phyloP scores from a whole-genome alignment of 495 filamentous ascomycete species.

The Lineolata rhizophorae region DNA sequence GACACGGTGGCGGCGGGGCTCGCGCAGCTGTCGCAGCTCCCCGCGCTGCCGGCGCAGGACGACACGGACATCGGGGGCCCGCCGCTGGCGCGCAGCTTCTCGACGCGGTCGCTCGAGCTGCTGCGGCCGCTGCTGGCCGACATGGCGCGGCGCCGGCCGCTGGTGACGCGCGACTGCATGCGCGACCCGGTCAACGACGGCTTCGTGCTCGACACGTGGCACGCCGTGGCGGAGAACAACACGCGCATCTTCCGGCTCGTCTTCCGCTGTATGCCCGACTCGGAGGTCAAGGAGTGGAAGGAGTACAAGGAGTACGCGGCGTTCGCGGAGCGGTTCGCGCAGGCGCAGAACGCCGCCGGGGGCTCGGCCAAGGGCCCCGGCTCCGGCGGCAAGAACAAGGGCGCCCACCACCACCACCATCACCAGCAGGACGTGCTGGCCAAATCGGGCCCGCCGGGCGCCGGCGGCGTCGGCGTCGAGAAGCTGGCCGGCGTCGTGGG shows the following conservation, averaged over 20 bases:
- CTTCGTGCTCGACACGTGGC: slow-evolving; percentile 81
- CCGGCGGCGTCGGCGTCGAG: neutral
- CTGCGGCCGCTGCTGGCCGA: slow-evolving; percentile 39
- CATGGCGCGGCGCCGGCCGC: slow-evolving; percentile 39
- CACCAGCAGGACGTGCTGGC: too few relatives aligned
- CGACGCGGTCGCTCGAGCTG: slow-evolving; percentile 20
- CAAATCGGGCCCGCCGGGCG: neutral
- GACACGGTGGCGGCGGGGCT: slow-evolving; percentile 34
- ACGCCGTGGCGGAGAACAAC: slow-evolving; percentile 76
- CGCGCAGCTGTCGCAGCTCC: slow-evolving; percentile 38
- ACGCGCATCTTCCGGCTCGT: slow-evolving; percentile 81
- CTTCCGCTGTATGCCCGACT: slow-evolving; percentile 93
- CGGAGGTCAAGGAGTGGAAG: slow-evolving; percentile 78
- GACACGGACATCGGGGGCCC: slow-evolving; percentile 68
- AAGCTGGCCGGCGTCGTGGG: slow-evolving; percentile 11
- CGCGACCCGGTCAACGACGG: slow-evolving; percentile 58
- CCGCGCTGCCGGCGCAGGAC: slow-evolving; percentile 39
- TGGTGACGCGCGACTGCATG: slow-evolving; percentile 49
- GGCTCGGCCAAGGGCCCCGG: neutral
- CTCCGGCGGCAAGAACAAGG: neutral
- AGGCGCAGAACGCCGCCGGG: neutral
- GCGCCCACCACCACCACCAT: too few relatives aligned
- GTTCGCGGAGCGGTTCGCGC: slow-evolving; percentile 25
- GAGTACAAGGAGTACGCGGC: slow-evolving; percentile 76
- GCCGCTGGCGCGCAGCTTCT: slow-evolving; percentile 24